Evolutionary conservation across 1,284 basidiomycete genomes (phyloP).

Genomic region (Cutaneotrichosporon cutaneum): DNA sequence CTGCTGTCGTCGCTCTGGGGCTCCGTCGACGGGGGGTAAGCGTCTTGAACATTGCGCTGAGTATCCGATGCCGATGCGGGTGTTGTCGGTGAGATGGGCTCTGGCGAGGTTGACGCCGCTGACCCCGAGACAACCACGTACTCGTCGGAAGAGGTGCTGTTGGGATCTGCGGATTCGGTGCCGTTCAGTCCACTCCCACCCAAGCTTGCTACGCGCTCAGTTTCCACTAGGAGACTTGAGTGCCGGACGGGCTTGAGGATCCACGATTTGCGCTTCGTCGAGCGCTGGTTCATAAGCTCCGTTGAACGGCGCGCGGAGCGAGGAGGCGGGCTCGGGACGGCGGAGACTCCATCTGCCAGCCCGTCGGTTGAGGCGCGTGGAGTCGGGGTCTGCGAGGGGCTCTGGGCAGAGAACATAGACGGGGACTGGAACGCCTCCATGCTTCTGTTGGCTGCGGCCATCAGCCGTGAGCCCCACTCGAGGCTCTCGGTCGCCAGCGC

Average conservation of each 20-base stretch:
- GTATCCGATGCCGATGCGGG: not conserved
- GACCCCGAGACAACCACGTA: not conserved
- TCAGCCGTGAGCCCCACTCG: conserved; percentile 29
- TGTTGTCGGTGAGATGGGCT: not conserved
- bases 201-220: not conserved
- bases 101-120: not conserved
- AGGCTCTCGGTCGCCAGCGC: conserved; percentile 35
- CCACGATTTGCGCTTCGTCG: not conserved
- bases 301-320: not conserved
- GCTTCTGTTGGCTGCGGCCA: not conserved
- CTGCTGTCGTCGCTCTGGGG: not conserved
- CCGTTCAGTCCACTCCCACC: not conserved
- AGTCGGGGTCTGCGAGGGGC: not conserved
- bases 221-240: not conserved
- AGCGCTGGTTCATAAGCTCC: not conserved
- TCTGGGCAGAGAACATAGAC: not conserved
- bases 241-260: not conserved
- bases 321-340: not conserved
- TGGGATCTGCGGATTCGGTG: not conserved
- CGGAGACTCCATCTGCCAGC: not conserved
- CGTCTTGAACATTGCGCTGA: not conserved
- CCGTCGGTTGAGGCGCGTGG: not conserved
- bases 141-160: not conserved
- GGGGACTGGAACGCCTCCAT: not conserved
- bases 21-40: not conserved